Evolutionary conservation across 2,329 filamentous ascomycete species (phyloP), one percentile per base, ranked within the genome.

Genomic region (Fusarium annulatum): DNA sequence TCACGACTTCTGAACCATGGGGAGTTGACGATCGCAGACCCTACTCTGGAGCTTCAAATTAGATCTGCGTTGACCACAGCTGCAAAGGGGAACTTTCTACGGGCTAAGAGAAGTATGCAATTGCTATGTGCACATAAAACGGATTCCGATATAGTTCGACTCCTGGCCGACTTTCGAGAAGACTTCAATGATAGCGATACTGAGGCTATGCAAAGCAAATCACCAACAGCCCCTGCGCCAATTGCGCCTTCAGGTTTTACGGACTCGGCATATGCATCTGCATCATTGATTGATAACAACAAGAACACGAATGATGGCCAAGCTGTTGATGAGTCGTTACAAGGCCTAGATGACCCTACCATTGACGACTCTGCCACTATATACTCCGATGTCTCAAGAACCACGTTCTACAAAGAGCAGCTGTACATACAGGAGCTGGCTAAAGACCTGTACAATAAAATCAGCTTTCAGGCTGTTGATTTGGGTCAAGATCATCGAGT

Each of bases 211-310:
- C 39, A 9, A 41, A 41, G 12, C 8, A 41, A 9, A n/a, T 8
- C 4, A 21, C 7, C 19, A n/a, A n/a, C 30, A 21, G 0, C 1
- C 8, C 4, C 19, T 26, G 18, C 18, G 9, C 2, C 43, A 46
- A 8, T 16, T 46, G 23, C 26, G 26, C 26, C 26, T 19, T 19
- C 43, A 28, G 1, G 18, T 15, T 9, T 46, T 9, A 15, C 18
- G 11, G 26, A 46, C 11, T 46, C 23, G 3, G 43, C 43, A 28
- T 46, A 28, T 14, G 26, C 23, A 19, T 46, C 43, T 26, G 43
- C 26, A 21, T 46, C 26, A 11, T 4, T 45, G 2, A 26, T 23
- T 6, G 14, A 43, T 43, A 26, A 23, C 21, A 45, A 8, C 7
- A 45, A 45, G 14, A 45, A 18, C 42, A 26, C 6, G 23, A 11